phyloP scores from a whole-genome alignment of 1,284 basidiomycete species.

The Phlebopus sp. region DNA sequence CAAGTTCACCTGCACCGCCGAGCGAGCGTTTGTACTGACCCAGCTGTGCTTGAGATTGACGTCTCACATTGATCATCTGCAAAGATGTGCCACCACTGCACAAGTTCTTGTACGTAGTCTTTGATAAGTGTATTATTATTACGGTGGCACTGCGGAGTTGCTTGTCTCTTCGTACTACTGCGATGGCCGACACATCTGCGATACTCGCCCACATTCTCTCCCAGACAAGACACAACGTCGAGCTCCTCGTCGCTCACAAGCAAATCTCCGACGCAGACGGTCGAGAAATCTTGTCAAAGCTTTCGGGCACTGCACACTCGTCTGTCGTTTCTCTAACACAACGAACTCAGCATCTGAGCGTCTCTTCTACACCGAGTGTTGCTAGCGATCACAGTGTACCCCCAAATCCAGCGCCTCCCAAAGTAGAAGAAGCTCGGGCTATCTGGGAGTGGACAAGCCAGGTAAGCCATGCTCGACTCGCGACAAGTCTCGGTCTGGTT shows the following conservation, averaged over 20 bases:
- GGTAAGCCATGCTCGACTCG: conserved; percentile 13
- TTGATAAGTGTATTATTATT: no score
- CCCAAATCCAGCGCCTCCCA: conserved; percentile 7
- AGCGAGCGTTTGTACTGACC: no score
- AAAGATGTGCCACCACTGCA: no score
- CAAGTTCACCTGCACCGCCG: no score
- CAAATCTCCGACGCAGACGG: conserved; percentile 58
- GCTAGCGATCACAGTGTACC: neutral
- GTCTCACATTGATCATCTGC: no score
- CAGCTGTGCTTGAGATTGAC: no score
- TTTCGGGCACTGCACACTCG: conserved; percentile 34
- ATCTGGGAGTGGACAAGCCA: conserved; percentile 32
- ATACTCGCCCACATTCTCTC: conserved; percentile 48
- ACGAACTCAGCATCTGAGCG: conserved; percentile 20
- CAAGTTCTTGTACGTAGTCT: no score
- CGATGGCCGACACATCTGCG: conserved; percentile 20
- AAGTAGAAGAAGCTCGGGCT: conserved; percentile 30
- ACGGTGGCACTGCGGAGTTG: no score
- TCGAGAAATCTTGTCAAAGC: conserved; percentile 49
- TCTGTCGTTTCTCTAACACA: conserved; percentile 25
- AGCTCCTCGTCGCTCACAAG: conserved; percentile 59
- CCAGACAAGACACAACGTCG: conserved; percentile 65
- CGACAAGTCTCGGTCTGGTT: conserved; percentile 10
- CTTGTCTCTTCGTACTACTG: no score
- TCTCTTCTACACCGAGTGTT: conserved; percentile 19